Evolutionary conservation across 2,329 filamentous ascomycete genomes (phyloP).

Genomic region (Talaromyces pinophilus): DNA sequence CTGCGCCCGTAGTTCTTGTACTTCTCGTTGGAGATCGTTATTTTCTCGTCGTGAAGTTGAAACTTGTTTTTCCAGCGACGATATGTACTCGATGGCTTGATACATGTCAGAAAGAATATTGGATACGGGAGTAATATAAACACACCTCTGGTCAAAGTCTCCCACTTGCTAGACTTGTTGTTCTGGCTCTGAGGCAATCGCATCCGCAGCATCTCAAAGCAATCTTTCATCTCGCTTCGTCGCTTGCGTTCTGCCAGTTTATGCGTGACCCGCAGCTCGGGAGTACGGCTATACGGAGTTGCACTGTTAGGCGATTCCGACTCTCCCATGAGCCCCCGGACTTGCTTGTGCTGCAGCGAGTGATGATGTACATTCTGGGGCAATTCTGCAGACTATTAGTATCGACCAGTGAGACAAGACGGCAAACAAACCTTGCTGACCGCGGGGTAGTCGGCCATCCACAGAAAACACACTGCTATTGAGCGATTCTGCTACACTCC

Average conservation of each 20-base stretch:
- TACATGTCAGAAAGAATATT: not conserved
- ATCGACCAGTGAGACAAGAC: not conserved
- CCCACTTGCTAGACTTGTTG: conserved; percentile 57
- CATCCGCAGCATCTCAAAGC: conserved; percentile 50
- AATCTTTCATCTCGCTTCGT: conserved; percentile 56
- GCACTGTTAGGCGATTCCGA: conserved; percentile 42
- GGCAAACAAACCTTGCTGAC: conserved; percentile 48
- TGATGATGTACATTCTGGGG: conserved; percentile 52
- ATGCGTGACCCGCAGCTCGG: conserved; percentile 52
- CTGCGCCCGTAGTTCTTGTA: conserved; percentile 44
- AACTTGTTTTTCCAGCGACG: conserved; percentile 45
- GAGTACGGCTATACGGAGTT: conserved; percentile 53
- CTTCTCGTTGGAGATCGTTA: conserved; percentile 37
- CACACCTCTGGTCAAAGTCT: conserved; percentile 51
- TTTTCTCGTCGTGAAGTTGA: conserved; percentile 43
- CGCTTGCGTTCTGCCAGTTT: conserved; percentile 55
- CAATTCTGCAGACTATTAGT: conserved; percentile 39
- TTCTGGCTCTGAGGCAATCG: conserved; percentile 50
- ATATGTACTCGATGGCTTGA: conserved; percentile 52
- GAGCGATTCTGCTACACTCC: conserved; percentile 50
- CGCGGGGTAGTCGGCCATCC: conserved; percentile 48
- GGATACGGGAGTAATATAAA: not conserved
- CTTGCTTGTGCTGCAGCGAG: conserved; percentile 51
- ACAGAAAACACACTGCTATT: conserved; percentile 53
- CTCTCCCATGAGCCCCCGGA: conserved; percentile 50